A percentile compares a stretch with the other conserved stretches of the same genome.
These are phyloP conservation scores for Pleurostoma richardsiae DNA, from an alignment of 2,329 filamentous ascomycete species.

Conservation along the genomic window DNA sequence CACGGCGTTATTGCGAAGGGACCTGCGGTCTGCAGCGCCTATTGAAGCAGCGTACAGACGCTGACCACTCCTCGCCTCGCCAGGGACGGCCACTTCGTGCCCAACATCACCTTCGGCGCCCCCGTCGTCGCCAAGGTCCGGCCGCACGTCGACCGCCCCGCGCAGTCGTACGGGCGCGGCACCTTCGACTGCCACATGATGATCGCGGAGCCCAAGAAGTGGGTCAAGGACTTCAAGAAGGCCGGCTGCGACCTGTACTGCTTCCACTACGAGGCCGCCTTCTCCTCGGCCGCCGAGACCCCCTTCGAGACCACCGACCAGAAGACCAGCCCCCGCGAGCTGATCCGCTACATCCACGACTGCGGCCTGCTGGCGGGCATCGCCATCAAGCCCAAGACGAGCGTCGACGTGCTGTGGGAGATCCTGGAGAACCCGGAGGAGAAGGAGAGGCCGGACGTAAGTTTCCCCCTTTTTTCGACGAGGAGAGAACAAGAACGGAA, in stretches of 20 bases:
- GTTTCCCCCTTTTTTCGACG: constrained; percentile 25
- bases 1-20: not conserved
- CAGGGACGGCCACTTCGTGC: constrained; percentile 98
- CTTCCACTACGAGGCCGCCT: constrained; percentile 97
- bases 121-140: constrained; percentile 95
- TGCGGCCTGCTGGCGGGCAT: constrained; percentile 86
- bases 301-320: constrained; percentile 64
- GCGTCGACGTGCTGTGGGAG: constrained; percentile 88
- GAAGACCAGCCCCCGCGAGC: constrained; percentile 75
- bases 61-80: constrained; percentile 1
- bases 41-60: not conserved
- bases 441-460: constrained; percentile 81
- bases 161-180: constrained; percentile 66
- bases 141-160: constrained; percentile 73
- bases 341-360: constrained; percentile 88
- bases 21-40: not conserved
- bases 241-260: constrained; percentile 98
- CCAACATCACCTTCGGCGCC: constrained; percentile 95
- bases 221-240: constrained; percentile 91
- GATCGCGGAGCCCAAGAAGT: constrained; percentile 98
- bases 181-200: constrained; percentile 99
- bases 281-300: constrained; percentile 78
- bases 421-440: constrained; percentile 70
- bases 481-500: too few species aligned
- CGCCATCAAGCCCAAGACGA: constrained; percentile 89